Percentiles rank a stretch among this genome's conserved stretches.
These are phyloP conservation scores for Hordeum marinum DNA, from an alignment of 176 grass and related monocot genomes.

Conservation along the genomic window DNA sequence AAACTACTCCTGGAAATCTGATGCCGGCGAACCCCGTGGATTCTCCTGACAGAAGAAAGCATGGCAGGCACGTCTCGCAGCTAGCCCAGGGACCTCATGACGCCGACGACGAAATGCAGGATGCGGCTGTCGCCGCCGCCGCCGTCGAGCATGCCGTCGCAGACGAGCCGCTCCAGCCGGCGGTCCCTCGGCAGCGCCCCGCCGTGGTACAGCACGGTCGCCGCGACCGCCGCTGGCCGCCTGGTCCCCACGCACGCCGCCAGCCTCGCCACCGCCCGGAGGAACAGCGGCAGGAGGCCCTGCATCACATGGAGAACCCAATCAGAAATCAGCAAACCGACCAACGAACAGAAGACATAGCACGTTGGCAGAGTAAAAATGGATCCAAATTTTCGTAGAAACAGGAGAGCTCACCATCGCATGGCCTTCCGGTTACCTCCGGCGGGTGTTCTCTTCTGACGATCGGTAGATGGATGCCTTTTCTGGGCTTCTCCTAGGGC, in stretches of 20 bases:
- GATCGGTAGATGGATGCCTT: neutral
- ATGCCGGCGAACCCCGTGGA: neutral
- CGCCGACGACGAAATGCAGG: constrained; percentile 51
- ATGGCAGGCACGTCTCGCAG: no score
- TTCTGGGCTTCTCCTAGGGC: neutral
- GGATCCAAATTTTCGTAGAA: no score
- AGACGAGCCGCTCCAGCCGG: constrained; percentile 59
- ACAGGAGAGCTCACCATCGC: neutral
- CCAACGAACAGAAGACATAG: neutral
- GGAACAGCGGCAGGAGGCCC: constrained; percentile 41
- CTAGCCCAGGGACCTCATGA: constrained; percentile 48
- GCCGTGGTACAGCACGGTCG: constrained; percentile 70
- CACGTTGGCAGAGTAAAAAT: no score
- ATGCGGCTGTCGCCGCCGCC: constrained; percentile 42
- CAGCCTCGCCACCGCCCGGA: constrained; percentile 42
- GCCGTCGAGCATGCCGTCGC: constrained; percentile 46
- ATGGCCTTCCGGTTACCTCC: neutral
- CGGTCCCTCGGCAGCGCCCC: constrained; percentile 61
- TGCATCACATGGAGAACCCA: no score
- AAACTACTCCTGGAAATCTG: no score
- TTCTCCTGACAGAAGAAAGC: no score
- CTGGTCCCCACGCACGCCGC: constrained; percentile 39
- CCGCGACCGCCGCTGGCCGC: constrained; percentile 32
- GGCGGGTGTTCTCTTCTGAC: neutral
- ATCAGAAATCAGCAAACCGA: neutral